phyloP scores from a whole-genome alignment of 768 basidiomycete species.

The Kwoniella sp. region DNA sequence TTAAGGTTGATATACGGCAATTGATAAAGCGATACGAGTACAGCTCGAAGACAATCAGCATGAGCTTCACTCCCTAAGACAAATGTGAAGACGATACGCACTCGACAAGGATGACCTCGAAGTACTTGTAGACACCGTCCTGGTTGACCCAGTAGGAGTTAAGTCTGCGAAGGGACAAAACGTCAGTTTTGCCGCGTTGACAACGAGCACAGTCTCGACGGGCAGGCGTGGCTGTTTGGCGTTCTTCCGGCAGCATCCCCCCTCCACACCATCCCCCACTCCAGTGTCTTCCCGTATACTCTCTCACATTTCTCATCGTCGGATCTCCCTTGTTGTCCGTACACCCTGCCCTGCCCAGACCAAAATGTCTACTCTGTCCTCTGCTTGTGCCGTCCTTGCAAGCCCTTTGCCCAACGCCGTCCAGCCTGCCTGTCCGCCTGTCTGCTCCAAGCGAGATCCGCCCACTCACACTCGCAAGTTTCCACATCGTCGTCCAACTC shows the following conservation, averaged over 20 bases:
- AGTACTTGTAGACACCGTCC: conserved; percentile 99
- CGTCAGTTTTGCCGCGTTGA: conserved; percentile 6
- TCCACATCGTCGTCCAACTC: conserved; percentile 92
- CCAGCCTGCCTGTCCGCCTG: background rate
- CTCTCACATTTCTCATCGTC: too few species aligned
- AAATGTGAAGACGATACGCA: conserved; percentile 62
- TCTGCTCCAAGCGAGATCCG: too few species aligned
- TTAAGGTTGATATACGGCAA: too few species aligned
- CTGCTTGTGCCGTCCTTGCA: too few species aligned
- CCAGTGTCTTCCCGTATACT: too few species aligned
- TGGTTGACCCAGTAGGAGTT: conserved; percentile 98
- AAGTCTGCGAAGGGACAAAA: conserved; percentile 31
- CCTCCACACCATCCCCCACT: too few species aligned
- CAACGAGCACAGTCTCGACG: too few species aligned
- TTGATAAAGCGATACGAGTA: too few species aligned
- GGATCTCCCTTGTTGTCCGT: too few species aligned
- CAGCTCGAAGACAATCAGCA: conserved; percentile 9
- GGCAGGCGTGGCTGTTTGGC: background rate
- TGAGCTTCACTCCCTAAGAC: too few species aligned
- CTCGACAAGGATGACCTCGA: conserved; percentile 98
- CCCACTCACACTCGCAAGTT: conserved; percentile 82
- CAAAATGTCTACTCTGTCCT: too few species aligned
- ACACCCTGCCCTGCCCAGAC: too few species aligned
- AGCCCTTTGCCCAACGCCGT: background rate
- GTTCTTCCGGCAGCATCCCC: background rate